phyloP scores from a whole-genome alignment of 768 basidiomycete genomes.

The Collybia mongolica region DNA sequence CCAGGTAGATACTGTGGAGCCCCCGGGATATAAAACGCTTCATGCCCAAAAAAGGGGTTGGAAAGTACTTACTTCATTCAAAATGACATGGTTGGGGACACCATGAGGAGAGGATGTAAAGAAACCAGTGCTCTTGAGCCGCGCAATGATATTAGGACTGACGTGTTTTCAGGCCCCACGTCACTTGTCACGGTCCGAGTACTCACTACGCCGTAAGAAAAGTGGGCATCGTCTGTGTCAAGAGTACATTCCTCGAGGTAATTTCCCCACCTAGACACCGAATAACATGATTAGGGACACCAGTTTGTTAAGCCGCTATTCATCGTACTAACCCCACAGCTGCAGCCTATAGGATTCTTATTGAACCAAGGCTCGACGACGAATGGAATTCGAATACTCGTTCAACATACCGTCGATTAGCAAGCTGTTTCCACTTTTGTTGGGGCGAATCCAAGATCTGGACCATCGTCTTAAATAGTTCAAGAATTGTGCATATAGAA shows the following conservation, averaged over 20 bases:
- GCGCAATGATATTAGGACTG: constrained; percentile 77
- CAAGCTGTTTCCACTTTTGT: constrained; percentile 77
- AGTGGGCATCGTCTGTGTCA: constrained; percentile 67
- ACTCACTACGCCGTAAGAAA: constrained; percentile 71
- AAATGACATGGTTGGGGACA: constrained; percentile 83
- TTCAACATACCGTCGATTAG: constrained; percentile 61
- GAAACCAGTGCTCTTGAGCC: constrained; percentile 61
- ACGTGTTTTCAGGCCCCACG: constrained; percentile 1
- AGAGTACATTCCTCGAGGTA: constrained; percentile 62
- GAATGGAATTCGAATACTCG: constrained; percentile 1
- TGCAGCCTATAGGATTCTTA: constrained; percentile 49
- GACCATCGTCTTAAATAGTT: constrained; percentile 1
- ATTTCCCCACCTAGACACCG: constrained; percentile 65
- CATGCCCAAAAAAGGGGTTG: background rate
- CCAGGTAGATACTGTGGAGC: constrained; percentile 70
- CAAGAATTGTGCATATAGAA: constrained; percentile 10
- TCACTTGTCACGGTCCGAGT: background rate
- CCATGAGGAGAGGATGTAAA: constrained; percentile 65
- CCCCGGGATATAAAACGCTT: background rate
- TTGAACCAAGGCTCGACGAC: too few relatives aligned
- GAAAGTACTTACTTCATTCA: constrained; percentile 66
- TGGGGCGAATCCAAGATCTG: constrained; percentile 81
- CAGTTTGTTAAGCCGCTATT: background rate
- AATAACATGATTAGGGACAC: constrained; percentile 4
- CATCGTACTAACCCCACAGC: constrained; percentile 57